phyloP scores from a whole-genome alignment of 495 filamentous ascomycete genomes.

The Xylaria palmicola region DNA sequence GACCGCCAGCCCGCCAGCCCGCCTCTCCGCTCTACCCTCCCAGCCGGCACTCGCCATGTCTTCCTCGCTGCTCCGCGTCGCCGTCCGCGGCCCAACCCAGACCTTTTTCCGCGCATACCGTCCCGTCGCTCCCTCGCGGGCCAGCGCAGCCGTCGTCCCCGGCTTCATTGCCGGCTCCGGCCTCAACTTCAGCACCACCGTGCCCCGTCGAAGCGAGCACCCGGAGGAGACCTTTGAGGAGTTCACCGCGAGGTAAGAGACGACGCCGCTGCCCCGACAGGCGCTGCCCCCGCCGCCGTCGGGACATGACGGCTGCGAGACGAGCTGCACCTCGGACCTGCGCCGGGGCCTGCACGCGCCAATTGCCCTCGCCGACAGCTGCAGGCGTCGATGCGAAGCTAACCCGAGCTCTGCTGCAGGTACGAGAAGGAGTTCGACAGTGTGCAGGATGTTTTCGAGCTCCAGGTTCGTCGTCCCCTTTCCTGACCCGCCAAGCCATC shows the following conservation, averaged over 20 bases:
- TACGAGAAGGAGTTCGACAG: slow-evolving; percentile 99
- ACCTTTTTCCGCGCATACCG: slow-evolving; percentile 62
- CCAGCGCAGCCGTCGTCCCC: slow-evolving; percentile 41
- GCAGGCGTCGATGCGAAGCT: slow-evolving; percentile 18
- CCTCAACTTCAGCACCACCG: slow-evolving; percentile 69
- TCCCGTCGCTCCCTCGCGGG: slow-evolving; percentile 58
- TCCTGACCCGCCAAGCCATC: not conserved
- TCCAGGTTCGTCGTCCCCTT: slow-evolving; percentile 71
- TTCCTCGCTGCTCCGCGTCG: slow-evolving; percentile 68
- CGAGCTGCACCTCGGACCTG: not conserved
- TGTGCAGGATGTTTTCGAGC: slow-evolving; percentile 99
- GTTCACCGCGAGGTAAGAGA: slow-evolving; percentile 91
- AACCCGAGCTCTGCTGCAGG: slow-evolving; percentile 49
- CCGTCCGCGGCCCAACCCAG: slow-evolving; percentile 66
- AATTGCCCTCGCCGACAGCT: slow-evolving; percentile 17
- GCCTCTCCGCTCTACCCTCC: slow-evolving; percentile 14
- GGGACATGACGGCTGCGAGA: not conserved
- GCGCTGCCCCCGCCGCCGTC: not conserved
- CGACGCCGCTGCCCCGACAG: not conserved
- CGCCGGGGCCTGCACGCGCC: slow-evolving; percentile 22
- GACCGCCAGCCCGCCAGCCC: not conserved
- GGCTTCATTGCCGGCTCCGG: slow-evolving; percentile 43
- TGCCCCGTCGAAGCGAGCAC: slow-evolving; percentile 54
- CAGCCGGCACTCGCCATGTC: slow-evolving; percentile 49
- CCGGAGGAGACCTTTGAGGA: slow-evolving; percentile 97